Evolutionary conservation across 2,329 filamentous ascomycete species (phyloP).

Genomic region (Botrytis byssoidea): DNA sequence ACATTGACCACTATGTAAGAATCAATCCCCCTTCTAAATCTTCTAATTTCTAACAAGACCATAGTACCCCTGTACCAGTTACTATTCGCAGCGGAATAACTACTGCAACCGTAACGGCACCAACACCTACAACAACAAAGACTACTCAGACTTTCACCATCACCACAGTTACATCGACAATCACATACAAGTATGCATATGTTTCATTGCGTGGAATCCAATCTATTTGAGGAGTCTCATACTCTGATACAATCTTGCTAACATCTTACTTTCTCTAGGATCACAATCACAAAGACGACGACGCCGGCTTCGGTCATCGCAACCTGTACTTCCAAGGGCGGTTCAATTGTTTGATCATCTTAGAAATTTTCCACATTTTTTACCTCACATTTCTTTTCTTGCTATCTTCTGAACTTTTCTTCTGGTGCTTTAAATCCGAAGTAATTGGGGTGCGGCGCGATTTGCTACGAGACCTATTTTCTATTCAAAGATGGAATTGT

Average conservation of each 20-base stretch:
- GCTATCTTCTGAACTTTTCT: neutral
- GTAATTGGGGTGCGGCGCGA: neutral
- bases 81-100: constrained; percentile 9
- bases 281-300: constrained; percentile 16
- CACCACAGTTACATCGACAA: constrained; percentile 2
- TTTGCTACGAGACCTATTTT: neutral
- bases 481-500: neutral
- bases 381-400: neutral
- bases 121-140: constrained; percentile 14
- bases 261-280: neutral
- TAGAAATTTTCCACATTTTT: neutral
- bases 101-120: constrained; percentile 12
- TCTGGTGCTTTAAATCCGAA: neutral
- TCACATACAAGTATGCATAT: constrained; percentile 15
- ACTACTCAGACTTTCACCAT: neutral
- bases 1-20: constrained; percentile 12
- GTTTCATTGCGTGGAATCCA: neutral
- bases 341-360: neutral
- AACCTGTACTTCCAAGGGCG: constrained; percentile 13
- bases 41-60: neutral
- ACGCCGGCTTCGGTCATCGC: constrained; percentile 12
- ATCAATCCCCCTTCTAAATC: neutral
- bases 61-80: constrained; percentile 16
- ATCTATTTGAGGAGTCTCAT: neutral
- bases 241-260: neutral